Evolutionary conservation across 805 yeast genomes (phyloP), one percentile per base, ranked within the genome.

Genomic region (Saturnispora saitoi): DNA sequence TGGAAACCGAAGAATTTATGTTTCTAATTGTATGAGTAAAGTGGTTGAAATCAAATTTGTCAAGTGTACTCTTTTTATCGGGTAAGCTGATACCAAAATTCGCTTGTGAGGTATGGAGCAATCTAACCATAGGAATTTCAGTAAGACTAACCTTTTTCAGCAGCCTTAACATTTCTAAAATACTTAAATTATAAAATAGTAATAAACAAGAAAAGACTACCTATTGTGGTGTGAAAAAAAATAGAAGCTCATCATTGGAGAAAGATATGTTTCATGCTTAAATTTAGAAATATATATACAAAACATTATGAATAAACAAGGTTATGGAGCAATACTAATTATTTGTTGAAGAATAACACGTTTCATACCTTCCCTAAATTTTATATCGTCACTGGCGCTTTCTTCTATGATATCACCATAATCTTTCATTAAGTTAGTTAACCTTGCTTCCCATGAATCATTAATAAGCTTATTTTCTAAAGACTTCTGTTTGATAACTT

Each of bases 381-480:
- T 45, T 6, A n/a, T 26, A 4, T 46, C 45, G 14, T 58, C 54
- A 4, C 53, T 54, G 12, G 50, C 48, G 15, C 43, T 34, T 14
- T 52, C 51, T 47, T 63, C 67, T 4, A 51, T 50, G 1, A 57
- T 29, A 10, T 63, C 64, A 4, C 71, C 71, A 41, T 64, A 67
- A 1, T 48, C 43, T 42, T 62, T 66, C 50, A 67, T 57, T 1
- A 55, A 39, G 15, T 55, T 51, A n/a, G 55, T 56, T 22, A 65
- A 44, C 34, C 51, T 54, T 3, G 51, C 48, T 19, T 60, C 66
- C 11, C 48, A 49, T 6, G 45, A 48, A 8, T 55, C 58, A 26
- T 58, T 58, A 10, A 64, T 45, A 4, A 65, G 47, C 3, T 55
- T 46, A 36, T 58, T 57, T 28, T 60, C 64, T 29, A 53, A 50